Evolutionary conservation across 129 eudicot genomes (phyloP).

Genomic region (Solidago caesia): DNA sequence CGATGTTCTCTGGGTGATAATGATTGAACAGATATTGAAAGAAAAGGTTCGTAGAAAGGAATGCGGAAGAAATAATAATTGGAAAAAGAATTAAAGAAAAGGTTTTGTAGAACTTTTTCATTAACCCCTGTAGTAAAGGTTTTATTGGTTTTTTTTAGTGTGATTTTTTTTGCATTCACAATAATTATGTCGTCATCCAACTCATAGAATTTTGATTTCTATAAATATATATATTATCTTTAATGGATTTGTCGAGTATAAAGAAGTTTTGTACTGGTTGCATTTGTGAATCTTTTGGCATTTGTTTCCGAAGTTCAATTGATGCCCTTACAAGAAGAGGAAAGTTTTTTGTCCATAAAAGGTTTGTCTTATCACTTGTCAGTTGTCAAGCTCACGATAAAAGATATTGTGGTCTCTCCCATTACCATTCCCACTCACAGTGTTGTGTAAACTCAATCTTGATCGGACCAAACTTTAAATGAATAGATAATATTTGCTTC

Average conservation of each 20-base stretch:
- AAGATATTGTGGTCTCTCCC: conserved; percentile 31
- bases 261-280: background rate
- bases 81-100: no score
- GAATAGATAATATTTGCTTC: background rate
- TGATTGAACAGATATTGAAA: no score
- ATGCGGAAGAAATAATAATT: no score
- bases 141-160: no score
- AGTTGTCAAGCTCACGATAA: conserved; percentile 52
- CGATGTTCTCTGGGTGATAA: no score
- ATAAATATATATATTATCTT: background rate
- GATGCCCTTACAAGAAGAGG: background rate
- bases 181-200: background rate
- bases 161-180: background rate
- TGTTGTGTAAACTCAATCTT: background rate
- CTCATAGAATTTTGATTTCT: background rate
- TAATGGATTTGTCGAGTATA: background rate
- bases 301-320: background rate
- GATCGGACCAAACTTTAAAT: background rate
- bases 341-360: conserved; percentile 6
- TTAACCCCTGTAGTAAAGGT: no score
- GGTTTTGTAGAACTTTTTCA: no score
- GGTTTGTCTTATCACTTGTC: conserved; percentile 39
- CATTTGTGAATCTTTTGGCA: background rate
- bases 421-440: background rate
- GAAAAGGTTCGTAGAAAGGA: no score